A percentile compares a stretch with the other conserved stretches of the same genome.
Evolutionary conservation across 73 alveolate species (phyloP).

Genomic region (Uronychia binucleata): DNA sequence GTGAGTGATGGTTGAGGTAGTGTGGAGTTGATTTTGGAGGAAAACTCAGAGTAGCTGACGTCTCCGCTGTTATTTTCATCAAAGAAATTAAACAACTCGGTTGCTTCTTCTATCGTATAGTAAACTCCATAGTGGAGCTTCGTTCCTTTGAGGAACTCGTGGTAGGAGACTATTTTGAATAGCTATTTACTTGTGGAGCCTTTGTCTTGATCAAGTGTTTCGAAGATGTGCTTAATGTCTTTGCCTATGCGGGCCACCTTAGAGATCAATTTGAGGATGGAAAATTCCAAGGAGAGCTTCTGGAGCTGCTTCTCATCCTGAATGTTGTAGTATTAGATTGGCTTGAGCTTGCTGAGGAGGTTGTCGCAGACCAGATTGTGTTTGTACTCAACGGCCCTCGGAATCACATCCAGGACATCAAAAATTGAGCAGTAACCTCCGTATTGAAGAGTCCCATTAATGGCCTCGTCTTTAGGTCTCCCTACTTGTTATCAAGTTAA

Average conservation of each 20-base stretch:
- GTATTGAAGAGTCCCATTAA: background rate
- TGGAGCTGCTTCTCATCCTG: background rate
- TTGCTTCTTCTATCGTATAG: background rate
- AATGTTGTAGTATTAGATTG: background rate
- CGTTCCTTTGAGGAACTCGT: background rate
- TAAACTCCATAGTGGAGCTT: background rate
- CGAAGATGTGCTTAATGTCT: background rate
- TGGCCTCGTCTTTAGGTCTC: background rate
- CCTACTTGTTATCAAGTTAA: background rate
- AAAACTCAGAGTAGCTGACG: background rate
- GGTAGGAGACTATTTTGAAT: background rate
- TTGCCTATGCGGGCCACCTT: background rate
- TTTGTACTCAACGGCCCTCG: background rate
- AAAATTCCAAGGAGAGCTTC: background rate
- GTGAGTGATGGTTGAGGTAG: too few relatives aligned
- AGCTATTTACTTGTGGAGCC: background rate
- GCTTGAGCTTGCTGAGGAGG: background rate
- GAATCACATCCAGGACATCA: background rate
- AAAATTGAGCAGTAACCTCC: background rate
- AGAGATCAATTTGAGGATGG: background rate
- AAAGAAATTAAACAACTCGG: background rate
- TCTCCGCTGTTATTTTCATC: background rate
- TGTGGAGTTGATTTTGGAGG: background rate
- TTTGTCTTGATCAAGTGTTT: background rate
- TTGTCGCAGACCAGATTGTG: background rate